Evolutionary conservation across 371 early-diverging fungal species (phyloP).

Genomic region (Batkoa obscura): DNA sequence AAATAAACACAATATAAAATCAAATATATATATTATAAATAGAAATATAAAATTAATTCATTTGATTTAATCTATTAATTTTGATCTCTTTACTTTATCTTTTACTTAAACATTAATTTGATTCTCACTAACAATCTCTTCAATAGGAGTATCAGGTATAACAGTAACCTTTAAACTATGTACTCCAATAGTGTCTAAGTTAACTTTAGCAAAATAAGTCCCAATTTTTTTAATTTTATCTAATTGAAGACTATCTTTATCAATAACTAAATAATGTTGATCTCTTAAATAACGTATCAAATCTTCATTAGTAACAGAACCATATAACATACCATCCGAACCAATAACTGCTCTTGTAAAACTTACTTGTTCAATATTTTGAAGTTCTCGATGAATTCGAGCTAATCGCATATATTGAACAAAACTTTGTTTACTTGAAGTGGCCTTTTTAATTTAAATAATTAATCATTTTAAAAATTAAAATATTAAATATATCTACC

Average conservation of each 20-base stretch:
- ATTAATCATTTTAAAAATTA: too few relatives aligned
- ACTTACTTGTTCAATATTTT: not conserved
- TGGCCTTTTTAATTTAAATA: too few relatives aligned
- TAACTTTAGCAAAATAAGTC: not conserved
- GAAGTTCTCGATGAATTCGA: not conserved
- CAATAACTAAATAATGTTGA: not conserved
- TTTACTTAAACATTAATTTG: too few relatives aligned
- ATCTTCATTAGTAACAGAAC: not conserved
- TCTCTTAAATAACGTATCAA: not conserved
- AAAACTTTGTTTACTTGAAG: too few relatives aligned
- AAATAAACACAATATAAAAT: too few relatives aligned
- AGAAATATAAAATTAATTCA: too few relatives aligned
- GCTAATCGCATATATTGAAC: not conserved
- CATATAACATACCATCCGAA: not conserved
- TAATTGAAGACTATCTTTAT: not conserved
- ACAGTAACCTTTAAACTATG: not conserved
- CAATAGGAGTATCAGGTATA: too few relatives aligned
- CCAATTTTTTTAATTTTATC: conserved; percentile 1
- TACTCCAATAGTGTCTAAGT: not conserved
- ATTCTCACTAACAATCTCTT: too few relatives aligned
- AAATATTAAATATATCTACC: too few relatives aligned
- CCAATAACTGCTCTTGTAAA: not conserved
- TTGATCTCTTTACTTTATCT: too few relatives aligned
- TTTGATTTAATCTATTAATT: too few relatives aligned
- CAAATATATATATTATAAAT: too few relatives aligned